These are phyloP conservation scores for Aegilops longissima DNA, from an alignment of 176 grass and related monocot species.

Conservation along the genomic window DNA sequence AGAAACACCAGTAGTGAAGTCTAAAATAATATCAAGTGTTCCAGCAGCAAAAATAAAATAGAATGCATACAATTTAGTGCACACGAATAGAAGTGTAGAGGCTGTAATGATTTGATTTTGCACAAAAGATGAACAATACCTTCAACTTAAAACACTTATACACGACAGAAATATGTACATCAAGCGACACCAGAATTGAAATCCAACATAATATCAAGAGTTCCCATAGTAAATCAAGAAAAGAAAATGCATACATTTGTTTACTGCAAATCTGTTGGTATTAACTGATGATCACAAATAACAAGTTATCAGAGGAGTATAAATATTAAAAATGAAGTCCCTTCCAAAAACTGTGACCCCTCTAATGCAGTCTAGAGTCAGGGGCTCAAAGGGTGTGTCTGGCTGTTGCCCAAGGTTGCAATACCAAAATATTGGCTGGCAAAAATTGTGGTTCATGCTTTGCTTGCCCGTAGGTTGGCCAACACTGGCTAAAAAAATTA, in stretches of 20 bases:
- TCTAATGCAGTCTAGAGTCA: neutral
- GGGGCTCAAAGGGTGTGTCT: neutral
- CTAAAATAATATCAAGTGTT: neutral
- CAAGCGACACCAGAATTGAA: slow-evolving; percentile 13
- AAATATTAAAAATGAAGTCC: neutral
- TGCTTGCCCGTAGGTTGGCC: no score
- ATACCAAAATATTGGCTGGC: no score
- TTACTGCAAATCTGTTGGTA: neutral
- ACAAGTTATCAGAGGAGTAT: neutral
- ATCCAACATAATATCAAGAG: neutral
- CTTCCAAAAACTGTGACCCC: neutral
- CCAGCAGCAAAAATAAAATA: neutral
- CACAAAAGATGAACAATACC: neutral
- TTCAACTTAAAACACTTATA: neutral
- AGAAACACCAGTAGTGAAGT: slow-evolving; percentile 5
- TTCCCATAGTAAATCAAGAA: neutral
- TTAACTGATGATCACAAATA: neutral
- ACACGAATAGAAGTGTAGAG: neutral
- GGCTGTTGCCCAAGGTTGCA: no score
- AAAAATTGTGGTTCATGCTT: no score
- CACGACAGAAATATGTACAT: neutral
- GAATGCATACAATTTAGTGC: neutral
- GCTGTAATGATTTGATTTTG: neutral
- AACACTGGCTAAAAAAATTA: no score
- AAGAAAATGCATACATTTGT: neutral